Evolutionary conservation across 352 stramenopile genomes (phyloP).

Genomic region (Poterioochromonas sp.): DNA sequence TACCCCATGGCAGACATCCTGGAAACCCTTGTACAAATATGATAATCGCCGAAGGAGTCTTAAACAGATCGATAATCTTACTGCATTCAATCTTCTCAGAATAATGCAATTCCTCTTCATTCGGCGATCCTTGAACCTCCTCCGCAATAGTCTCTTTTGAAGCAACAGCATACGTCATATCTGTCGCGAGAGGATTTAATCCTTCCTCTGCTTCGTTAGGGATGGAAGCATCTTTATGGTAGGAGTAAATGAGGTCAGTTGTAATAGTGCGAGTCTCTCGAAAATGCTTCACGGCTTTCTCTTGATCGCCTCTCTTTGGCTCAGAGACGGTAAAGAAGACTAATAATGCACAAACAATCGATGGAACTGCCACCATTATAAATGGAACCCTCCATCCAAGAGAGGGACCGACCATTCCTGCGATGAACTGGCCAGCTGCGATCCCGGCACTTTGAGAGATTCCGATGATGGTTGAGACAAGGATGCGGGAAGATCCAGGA

Average conservation of each 20-base stretch:
- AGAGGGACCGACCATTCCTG: background rate
- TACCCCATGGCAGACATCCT: constrained; percentile 51
- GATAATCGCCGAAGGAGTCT: constrained; percentile 48
- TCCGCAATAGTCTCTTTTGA: background rate
- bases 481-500: background rate
- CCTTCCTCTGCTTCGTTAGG: background rate
- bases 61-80: constrained; percentile 34
- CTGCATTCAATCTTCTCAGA: background rate
- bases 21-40: constrained; percentile 53
- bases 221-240: background rate
- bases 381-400: background rate
- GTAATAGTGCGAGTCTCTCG: background rate
- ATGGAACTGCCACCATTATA: background rate
- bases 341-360: background rate
- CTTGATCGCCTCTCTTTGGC: constrained; percentile 9
- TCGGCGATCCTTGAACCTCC: background rate
- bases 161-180: background rate
- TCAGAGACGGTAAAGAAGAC: background rate
- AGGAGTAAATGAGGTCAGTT: background rate
- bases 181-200: constrained; percentile 2
- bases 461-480: background rate
- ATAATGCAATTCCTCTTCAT: constrained; percentile 2
- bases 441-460: background rate
- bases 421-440: background rate
- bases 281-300: background rate